phyloP scores from a whole-genome alignment of 2,329 filamentous ascomycete genomes.

The Sarocladiaceae sp. region DNA sequence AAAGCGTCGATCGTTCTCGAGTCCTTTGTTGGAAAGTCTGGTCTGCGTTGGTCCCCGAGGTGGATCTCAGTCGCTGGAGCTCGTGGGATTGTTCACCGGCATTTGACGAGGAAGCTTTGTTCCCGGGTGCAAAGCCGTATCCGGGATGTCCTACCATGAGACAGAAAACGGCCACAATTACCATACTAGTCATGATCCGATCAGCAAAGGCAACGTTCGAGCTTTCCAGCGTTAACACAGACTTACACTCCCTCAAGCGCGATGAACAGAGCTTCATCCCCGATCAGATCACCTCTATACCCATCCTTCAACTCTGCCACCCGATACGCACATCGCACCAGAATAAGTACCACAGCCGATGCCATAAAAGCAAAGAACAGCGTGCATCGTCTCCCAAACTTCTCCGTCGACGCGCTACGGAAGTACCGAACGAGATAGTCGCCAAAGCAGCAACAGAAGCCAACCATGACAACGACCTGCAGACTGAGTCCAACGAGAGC shows the following conservation, averaged over 20 bases:
- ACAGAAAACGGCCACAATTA: neutral
- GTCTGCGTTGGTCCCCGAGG: too few relatives aligned
- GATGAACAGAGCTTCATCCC: constrained; percentile 48
- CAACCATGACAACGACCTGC: constrained; percentile 51
- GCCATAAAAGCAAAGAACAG: constrained; percentile 50
- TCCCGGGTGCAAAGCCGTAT: neutral
- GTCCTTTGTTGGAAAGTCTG: too few relatives aligned
- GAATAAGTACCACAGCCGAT: constrained; percentile 53
- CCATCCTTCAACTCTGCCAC: constrained; percentile 63
- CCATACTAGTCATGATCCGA: constrained; percentile 1
- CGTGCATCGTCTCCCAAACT: constrained; percentile 24
- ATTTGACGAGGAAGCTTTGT: too few relatives aligned
- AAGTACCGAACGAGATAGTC: constrained; percentile 46
- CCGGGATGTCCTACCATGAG: neutral
- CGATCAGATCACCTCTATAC: constrained; percentile 52
- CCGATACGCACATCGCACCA: constrained; percentile 60
- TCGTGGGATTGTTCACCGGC: too few relatives aligned
- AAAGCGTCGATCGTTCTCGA: too few relatives aligned
- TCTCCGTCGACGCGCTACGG: constrained; percentile 20
- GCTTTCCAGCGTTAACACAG: too few relatives aligned
- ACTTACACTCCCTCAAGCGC: constrained; percentile 40
- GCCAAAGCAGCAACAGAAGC: constrained; percentile 44
- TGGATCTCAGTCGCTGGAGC: too few relatives aligned
- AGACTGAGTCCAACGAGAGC: constrained; percentile 51
- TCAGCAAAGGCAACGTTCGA: too few relatives aligned